Evolutionary conservation across 2,329 filamentous ascomycete species (phyloP).

Genomic region (Nigrograna mackinnonii): DNA sequence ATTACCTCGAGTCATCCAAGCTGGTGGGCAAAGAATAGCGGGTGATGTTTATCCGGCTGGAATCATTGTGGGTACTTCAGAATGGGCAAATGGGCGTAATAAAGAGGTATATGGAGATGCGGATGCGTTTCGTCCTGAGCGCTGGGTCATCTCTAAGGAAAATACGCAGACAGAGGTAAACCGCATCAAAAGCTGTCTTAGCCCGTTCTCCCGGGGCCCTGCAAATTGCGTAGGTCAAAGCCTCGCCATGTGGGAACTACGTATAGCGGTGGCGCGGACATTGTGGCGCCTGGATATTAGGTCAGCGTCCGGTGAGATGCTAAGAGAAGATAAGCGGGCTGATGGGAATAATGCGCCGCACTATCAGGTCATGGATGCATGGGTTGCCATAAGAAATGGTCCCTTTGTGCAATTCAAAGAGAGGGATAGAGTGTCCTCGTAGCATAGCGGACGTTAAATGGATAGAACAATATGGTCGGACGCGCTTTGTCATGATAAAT

Average conservation of each 20-base stretch:
- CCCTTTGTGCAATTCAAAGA: constrained; percentile 59
- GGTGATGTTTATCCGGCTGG: constrained; percentile 23
- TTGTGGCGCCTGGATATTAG: constrained; percentile 64
- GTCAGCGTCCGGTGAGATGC: constrained; percentile 16
- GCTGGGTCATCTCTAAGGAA: constrained; percentile 21
- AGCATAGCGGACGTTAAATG: too few species aligned
- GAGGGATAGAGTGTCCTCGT: not conserved
- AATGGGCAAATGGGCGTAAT: constrained; percentile 27
- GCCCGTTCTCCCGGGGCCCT: constrained; percentile 66
- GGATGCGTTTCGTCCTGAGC: constrained; percentile 16
- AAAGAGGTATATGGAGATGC: constrained; percentile 17
- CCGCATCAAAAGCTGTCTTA: not conserved
- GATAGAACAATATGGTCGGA: not conserved
- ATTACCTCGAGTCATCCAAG: constrained; percentile 21
- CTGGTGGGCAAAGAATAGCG: constrained; percentile 20
- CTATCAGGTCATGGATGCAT: constrained; percentile 69
- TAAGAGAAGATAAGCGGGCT: too few species aligned
- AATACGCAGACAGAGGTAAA: constrained; percentile 59
- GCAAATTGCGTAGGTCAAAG: constrained; percentile 71
- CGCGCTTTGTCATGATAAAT: not conserved
- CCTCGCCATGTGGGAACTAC: constrained; percentile 66
- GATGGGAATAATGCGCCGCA: too few species aligned
- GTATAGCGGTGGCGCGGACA: constrained; percentile 56
- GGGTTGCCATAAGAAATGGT: constrained; percentile 70
- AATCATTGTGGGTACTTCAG: constrained; percentile 18